phyloP scores from a whole-genome alignment of 495 filamentous ascomycete genomes.

The Penicillium cataractarum region DNA sequence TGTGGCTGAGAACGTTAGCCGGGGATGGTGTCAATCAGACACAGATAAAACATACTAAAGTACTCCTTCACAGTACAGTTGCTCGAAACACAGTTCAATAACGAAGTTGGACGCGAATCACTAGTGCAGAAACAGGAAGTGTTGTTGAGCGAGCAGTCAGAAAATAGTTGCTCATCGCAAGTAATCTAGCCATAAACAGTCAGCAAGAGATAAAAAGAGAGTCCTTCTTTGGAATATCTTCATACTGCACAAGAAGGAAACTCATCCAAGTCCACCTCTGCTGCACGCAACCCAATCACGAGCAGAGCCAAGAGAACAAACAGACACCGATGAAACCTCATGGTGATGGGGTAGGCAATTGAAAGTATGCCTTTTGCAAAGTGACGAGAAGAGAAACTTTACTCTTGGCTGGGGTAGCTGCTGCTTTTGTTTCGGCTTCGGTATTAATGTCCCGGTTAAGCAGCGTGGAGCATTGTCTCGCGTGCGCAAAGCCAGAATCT shows the following conservation, averaged over 20 bases:
- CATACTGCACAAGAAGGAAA: slow-evolving; percentile 23
- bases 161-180: slow-evolving; percentile 12
- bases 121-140: slow-evolving; percentile 22
- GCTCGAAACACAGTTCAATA: slow-evolving; percentile 18
- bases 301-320: slow-evolving; percentile 14
- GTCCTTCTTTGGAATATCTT: not conserved
- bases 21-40: not conserved
- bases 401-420: not conserved
- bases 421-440: slow-evolving; percentile 16
- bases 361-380: not conserved
- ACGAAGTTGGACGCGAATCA: slow-evolving; percentile 1
- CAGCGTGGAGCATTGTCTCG: slow-evolving; percentile 17
- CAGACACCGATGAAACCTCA: slow-evolving; percentile 14
- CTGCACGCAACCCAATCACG: slow-evolving; percentile 8
- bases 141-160: slow-evolving; percentile 19
- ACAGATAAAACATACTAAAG: slow-evolving; percentile 22
- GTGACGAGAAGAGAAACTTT: not conserved
- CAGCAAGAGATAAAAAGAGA: not conserved
- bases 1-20: slow-evolving; percentile 23
- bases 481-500: not conserved
- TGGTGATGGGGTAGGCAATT: not conserved
- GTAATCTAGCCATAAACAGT: slow-evolving; percentile 1
- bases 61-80: slow-evolving; percentile 24
- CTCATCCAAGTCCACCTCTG: not conserved
- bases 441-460: slow-evolving; percentile 5